Percentiles rank a stretch among this genome's conserved stretches.
These are phyloP conservation scores for Penicillium mononematosum DNA, from an alignment of 495 filamentous ascomycete genomes.

Conservation along the genomic window DNA sequence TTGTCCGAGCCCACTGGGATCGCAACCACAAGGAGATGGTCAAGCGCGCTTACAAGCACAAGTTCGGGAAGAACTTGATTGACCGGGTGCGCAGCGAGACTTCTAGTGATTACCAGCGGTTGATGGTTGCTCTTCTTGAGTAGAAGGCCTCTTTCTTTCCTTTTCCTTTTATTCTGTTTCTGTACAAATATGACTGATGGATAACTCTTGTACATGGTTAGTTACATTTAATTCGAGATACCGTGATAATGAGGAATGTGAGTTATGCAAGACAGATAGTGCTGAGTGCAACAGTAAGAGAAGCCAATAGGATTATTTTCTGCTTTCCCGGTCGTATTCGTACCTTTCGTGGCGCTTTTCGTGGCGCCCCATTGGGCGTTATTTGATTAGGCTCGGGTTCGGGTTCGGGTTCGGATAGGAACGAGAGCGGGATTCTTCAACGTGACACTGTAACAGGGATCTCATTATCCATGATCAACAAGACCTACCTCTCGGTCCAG, in stretches of 20 bases:
- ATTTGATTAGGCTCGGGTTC: too few relatives aligned
- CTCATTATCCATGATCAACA: background rate
- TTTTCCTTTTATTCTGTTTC: background rate
- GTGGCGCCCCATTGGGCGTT: too few relatives aligned
- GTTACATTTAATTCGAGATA: background rate
- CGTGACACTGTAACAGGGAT: background rate
- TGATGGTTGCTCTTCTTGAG: conserved; percentile 45
- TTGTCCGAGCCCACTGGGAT: conserved; percentile 81
- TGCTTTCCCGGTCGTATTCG: background rate
- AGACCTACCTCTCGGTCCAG: background rate
- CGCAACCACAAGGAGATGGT: conserved; percentile 66
- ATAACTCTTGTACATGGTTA: background rate
- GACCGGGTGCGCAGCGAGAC: conserved; percentile 75
- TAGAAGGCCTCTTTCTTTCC: conserved; percentile 15
- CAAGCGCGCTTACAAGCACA: conserved; percentile 66
- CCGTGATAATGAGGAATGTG: conserved; percentile 5
- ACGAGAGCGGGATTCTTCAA: background rate
- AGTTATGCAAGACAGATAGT: background rate
- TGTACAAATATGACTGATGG: background rate
- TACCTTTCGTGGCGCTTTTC: too few relatives aligned
- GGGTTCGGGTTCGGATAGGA: too few relatives aligned
- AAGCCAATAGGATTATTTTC: background rate
- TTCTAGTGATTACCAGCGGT: conserved; percentile 76
- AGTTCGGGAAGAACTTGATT: conserved; percentile 60
- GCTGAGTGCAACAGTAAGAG: background rate